Percentiles rank a stretch among this genome's conserved stretches.
phyloP scores from a whole-genome alignment of 108 stramenopile genomes.

The Cyclostephanos tholiformis region DNA sequence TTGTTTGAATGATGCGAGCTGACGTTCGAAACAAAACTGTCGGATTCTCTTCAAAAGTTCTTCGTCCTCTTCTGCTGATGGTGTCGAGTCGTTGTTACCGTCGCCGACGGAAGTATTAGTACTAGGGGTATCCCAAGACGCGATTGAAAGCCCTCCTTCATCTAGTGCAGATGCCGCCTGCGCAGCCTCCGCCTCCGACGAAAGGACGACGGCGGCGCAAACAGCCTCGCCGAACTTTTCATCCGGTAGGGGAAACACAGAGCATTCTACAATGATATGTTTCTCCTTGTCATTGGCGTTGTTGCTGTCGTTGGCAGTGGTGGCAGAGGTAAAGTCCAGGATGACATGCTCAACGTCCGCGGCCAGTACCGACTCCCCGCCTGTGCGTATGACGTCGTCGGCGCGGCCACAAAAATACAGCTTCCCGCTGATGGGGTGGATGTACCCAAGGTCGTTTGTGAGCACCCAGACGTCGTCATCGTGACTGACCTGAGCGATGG shows the following conservation, averaged over 20 bases:
- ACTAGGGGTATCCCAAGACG: not conserved
- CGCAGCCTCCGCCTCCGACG: not conserved
- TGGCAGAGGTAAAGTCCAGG: not conserved
- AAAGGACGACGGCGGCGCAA: conserved; percentile 64
- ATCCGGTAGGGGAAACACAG: conserved; percentile 75
- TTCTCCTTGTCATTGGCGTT: conserved; percentile 15
- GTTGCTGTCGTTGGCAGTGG: no score
- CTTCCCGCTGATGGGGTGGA: conserved; percentile 46
- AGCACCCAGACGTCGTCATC: conserved; percentile 52
- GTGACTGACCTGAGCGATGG: conserved; percentile 11
- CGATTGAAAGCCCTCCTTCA: not conserved
- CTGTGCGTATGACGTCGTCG: conserved; percentile 86
- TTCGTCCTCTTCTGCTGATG: not conserved
- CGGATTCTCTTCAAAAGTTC: conserved; percentile 28
- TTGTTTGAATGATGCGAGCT: conserved; percentile 75
- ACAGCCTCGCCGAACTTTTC: conserved; percentile 81
- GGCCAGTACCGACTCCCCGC: conserved; percentile 90
- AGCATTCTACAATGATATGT: conserved; percentile 58
- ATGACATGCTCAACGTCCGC: conserved; percentile 85
- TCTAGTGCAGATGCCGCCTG: not conserved
- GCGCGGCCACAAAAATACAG: conserved; percentile 82
- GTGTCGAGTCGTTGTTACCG: not conserved
- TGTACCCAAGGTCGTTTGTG: conserved; percentile 80
- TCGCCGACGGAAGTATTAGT: conserved; percentile 11
- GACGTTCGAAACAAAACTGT: conserved; percentile 52